A percentile compares a stretch with the other conserved stretches of the same genome.
Conservation (phyloP, 1,284 basidiomycete species). For the Microbotryomycetes sp. region DNA sequence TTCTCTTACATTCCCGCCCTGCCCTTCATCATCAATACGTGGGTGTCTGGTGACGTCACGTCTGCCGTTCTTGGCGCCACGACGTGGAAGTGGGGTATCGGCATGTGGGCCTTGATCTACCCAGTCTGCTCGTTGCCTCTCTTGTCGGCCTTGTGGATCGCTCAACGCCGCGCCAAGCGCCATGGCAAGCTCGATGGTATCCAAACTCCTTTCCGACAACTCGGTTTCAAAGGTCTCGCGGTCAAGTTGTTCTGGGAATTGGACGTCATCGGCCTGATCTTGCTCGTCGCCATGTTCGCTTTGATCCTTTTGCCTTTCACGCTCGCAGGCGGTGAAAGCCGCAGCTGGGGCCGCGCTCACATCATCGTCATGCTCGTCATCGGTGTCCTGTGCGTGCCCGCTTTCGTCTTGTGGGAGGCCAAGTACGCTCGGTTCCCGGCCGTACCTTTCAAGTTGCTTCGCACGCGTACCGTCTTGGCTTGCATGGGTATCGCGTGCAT, state of each 20-base stretch:
- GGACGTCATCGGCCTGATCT: constrained; percentile 42
- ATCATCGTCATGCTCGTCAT: constrained; percentile 44
- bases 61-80: constrained; percentile 35
- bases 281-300: constrained; percentile 40
- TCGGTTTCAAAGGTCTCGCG: constrained; percentile 30
- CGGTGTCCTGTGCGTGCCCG: constrained; percentile 40
- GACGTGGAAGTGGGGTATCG: constrained; percentile 38
- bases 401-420: constrained; percentile 43
- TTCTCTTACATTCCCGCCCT: constrained; percentile 44
- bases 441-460: constrained; percentile 42
- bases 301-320: constrained; percentile 44
- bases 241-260: constrained; percentile 44
- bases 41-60: constrained; percentile 42
- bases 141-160: constrained; percentile 37
- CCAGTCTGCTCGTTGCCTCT: constrained; percentile 41
- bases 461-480: constrained; percentile 41
- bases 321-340: constrained; percentile 39
- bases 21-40: constrained; percentile 45
- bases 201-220: constrained; percentile 34
- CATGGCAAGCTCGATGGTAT: constrained; percentile 37
- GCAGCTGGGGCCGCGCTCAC: constrained; percentile 39
- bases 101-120: constrained; percentile 46
- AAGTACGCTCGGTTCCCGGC: constrained; percentile 41
- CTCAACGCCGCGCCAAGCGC: constrained; percentile 30
- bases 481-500: constrained; percentile 41